Percentiles rank a stretch among this genome's conserved stretches.
Evolutionary conservation across 2,329 filamentous ascomycete genomes (phyloP).

Genomic region (Pseudogymnoascus sp.): DNA sequence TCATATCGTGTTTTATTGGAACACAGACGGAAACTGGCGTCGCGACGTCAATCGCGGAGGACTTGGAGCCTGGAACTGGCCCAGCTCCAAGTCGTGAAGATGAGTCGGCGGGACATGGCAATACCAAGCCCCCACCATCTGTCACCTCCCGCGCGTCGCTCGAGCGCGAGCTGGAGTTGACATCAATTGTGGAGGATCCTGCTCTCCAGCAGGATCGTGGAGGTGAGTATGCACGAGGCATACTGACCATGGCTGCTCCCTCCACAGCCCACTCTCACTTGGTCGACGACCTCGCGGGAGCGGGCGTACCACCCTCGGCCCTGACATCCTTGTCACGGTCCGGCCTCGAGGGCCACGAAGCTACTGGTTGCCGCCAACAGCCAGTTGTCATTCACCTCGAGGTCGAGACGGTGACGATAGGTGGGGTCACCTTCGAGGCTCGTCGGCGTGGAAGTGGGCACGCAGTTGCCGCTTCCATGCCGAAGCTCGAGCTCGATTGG

Average conservation of each 20-base stretch:
- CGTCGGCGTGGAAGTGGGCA: constrained; percentile 1
- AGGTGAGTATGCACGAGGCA: neutral
- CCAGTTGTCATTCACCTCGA: neutral
- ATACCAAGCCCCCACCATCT: neutral
- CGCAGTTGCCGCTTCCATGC: neutral
- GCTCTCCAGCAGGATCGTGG: neutral
- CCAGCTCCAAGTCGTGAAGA: neutral
- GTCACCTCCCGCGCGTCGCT: constrained; percentile 4
- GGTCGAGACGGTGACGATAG: constrained; percentile 8
- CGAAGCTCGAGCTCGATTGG: neutral
- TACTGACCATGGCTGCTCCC: constrained; percentile 3
- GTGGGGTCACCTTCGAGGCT: constrained; percentile 15
- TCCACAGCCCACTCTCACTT: neutral
- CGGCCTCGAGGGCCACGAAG: constrained; percentile 3
- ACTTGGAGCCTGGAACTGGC: neutral
- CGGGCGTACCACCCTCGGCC: constrained; percentile 1
- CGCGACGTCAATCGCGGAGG: constrained; percentile 3
- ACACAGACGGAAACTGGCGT: neutral
- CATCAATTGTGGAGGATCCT: constrained; percentile 5
- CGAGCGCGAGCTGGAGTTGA: constrained; percentile 7
- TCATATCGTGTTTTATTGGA: neutral
- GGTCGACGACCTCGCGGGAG: neutral
- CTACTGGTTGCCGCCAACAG: neutral
- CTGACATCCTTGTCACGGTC: neutral
- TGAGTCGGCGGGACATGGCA: neutral